These are phyloP conservation scores for Termitomyces sp. DNA, from an alignment of 768 basidiomycete species.

Conservation along the genomic window DNA sequence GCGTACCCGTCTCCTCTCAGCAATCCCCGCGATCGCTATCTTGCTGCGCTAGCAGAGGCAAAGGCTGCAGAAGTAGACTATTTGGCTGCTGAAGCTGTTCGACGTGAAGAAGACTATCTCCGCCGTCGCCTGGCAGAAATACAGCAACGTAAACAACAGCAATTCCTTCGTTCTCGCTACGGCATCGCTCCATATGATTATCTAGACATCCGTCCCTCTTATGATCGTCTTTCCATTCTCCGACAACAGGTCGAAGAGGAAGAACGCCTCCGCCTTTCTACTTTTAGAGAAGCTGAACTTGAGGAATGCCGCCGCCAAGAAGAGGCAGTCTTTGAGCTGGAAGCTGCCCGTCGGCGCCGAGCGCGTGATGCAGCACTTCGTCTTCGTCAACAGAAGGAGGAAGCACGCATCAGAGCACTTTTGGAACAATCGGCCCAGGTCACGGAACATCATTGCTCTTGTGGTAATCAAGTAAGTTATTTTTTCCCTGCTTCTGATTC, in stretches of 20 bases:
- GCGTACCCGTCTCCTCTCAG: conserved; percentile 8
- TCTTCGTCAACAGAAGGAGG: not conserved
- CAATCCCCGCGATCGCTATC: conserved; percentile 26
- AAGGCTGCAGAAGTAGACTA: conserved; percentile 32
- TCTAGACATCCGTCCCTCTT: not conserved
- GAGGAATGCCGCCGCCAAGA: conserved; percentile 7
- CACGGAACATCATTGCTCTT: not conserved
- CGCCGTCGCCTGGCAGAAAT: conserved; percentile 19
- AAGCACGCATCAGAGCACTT: not conserved
- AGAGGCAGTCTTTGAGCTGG: not conserved
- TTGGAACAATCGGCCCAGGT: not conserved
- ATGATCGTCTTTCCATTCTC: conserved; percentile 6
- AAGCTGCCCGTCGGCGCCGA: conserved; percentile 1
- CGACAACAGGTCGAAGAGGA: conserved; percentile 11
- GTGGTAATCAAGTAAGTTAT: conserved; percentile 1
- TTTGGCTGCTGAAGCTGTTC: conserved; percentile 25
- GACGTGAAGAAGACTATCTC: conserved; percentile 25
- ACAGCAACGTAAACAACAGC: conserved; percentile 9
- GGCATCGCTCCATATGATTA: not conserved
- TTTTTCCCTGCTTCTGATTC: not conserved
- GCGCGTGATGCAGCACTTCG: conserved; percentile 1
- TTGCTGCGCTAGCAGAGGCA: conserved; percentile 29
- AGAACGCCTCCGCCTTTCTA: conserved; percentile 5
- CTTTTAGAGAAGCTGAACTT: not conserved
- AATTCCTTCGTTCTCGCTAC: not conserved